Base-by-base conservation (phyloP, 257 asterid species). In the Scutellaria minor region DNA sequence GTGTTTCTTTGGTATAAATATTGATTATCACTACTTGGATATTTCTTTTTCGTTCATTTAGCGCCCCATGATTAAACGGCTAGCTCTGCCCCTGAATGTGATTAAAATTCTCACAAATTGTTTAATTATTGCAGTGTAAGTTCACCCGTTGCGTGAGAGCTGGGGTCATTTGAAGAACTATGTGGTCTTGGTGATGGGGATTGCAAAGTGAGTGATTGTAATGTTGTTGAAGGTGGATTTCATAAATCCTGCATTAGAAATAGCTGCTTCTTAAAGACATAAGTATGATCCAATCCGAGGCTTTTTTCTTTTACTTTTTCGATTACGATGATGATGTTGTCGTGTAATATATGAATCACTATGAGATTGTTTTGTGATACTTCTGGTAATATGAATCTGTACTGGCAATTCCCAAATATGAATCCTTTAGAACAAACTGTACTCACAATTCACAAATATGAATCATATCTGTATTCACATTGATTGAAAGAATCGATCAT, bases 121-220 rank as follows among this genome's bases (percentile, higher is more conserved):
- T n/a, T 14, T 45, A 5, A 53, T 53, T 39, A 61, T 65, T 37
- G 40, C 74, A 57, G 70, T 15, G 71, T 31, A 20, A 46, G 50
- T 57, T 67, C 39, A 2, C 39, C 9, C 9, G 9, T 12, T 15
- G 15, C 20, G 24, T 41, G 10, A 14, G 24, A 64, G 70, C 14
- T 42, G 54, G 67, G 44, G 18, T 44, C 6, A 4, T 20, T 41
- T 51, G 5, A 7, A 5, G 13, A 40, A 50, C 47, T 42, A 53
- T 41, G 56, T 27, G 66, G 44, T 65, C 39, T 13, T 57, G 75
- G 51, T 59, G 18, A 44, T 10, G 41, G 74, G 51, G 55, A 6
- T 45, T 57, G 14, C 20, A 8, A 5, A 14, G 67, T 5, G 45
- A 13, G 20, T 46, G 79, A 52, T 22, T 12, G 5, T 2, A 6